Conservation (phyloP, 176 grass and related monocot species). For the Raddia distichophylla region DNA sequence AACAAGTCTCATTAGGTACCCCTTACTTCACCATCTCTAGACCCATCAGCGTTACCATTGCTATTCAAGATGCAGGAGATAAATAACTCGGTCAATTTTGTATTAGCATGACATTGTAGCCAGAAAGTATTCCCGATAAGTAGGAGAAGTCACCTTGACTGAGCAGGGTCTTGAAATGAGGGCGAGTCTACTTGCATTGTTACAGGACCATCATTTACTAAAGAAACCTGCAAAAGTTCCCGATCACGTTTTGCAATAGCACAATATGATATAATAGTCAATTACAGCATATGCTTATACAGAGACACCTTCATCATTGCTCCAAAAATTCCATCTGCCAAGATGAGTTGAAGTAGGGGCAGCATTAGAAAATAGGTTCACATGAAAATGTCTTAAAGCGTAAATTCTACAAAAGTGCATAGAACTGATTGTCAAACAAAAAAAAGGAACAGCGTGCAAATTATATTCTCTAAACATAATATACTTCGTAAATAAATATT, state of each 20-base stretch:
- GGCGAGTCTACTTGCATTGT: slow-evolving; percentile 95
- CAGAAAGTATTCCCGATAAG: slow-evolving; percentile 3
- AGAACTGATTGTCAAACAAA: not conserved
- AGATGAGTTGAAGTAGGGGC: slow-evolving; percentile 33
- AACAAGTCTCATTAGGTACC: slow-evolving; percentile 14
- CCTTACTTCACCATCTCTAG: slow-evolving; percentile 43
- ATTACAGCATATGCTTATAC: slow-evolving; percentile 31
- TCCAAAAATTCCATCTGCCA: slow-evolving; percentile 91
- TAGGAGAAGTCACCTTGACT: slow-evolving; percentile 56
- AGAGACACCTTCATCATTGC: slow-evolving; percentile 93
- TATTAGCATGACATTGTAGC: slow-evolving; percentile 23
- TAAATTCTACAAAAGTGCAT: not conserved
- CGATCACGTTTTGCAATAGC: slow-evolving; percentile 9
- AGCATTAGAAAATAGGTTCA: slow-evolving; percentile 11
- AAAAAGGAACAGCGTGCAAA: slow-evolving; percentile 5
- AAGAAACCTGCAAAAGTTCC: slow-evolving; percentile 69
- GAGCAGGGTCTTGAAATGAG: slow-evolving; percentile 49
- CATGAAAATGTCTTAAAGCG: not conserved
- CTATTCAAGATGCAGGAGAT: slow-evolving; percentile 34
- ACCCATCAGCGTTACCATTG: slow-evolving; percentile 25
- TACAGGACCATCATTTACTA: slow-evolving; percentile 95
- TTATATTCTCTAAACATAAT: not conserved
- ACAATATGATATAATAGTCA: not conserved
- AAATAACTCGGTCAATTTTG: slow-evolving; percentile 4
- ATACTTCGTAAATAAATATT: not conserved